Conservation (phyloP, 495 filamentous ascomycete genomes). For the Hypoxylon fragiforme region DNA sequence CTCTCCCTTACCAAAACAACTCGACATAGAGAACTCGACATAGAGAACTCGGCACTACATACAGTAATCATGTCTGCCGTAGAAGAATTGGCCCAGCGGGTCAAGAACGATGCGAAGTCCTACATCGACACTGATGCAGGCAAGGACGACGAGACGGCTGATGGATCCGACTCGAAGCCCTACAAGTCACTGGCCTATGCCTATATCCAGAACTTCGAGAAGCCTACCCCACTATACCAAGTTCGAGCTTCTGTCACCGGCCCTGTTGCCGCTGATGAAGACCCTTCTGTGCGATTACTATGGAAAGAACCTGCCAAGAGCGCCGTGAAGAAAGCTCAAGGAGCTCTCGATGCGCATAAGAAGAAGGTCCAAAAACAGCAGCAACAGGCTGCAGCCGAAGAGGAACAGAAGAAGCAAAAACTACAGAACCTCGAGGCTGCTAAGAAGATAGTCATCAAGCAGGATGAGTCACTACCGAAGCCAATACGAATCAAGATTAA, state of each 20-base stretch:
- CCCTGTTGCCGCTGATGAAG: slow-evolving; percentile 62
- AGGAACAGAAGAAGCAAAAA: slow-evolving; percentile 70
- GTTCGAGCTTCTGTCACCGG: slow-evolving; percentile 70
- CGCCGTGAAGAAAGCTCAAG: slow-evolving; percentile 79
- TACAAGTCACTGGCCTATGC: slow-evolving; percentile 82
- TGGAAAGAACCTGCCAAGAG: slow-evolving; percentile 85
- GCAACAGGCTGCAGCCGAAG: slow-evolving; percentile 67
- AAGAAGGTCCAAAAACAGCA: slow-evolving; percentile 76
- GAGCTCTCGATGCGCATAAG: slow-evolving; percentile 70
- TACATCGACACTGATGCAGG: slow-evolving; percentile 83
- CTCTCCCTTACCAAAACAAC: not conserved
- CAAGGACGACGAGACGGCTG: slow-evolving; percentile 64
- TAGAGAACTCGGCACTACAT: too few species aligned
- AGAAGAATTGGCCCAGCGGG: slow-evolving; percentile 48
- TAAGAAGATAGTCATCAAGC: slow-evolving; percentile 79
- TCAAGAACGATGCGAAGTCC: slow-evolving; percentile 56
- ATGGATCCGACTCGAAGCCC: slow-evolving; percentile 70
- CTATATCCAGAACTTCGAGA: slow-evolving; percentile 69
- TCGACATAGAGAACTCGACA: not conserved
- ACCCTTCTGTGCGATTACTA: slow-evolving; percentile 54
- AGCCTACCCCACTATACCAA: slow-evolving; percentile 62
- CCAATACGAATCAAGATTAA: slow-evolving; percentile 75
- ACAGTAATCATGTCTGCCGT: slow-evolving; percentile 42
- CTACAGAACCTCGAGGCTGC: slow-evolving; percentile 72
- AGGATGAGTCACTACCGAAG: slow-evolving; percentile 78